These are phyloP conservation scores for Alternaria brassicicola DNA, from an alignment of 2,329 filamentous ascomycete species.

Conservation along the genomic window DNA sequence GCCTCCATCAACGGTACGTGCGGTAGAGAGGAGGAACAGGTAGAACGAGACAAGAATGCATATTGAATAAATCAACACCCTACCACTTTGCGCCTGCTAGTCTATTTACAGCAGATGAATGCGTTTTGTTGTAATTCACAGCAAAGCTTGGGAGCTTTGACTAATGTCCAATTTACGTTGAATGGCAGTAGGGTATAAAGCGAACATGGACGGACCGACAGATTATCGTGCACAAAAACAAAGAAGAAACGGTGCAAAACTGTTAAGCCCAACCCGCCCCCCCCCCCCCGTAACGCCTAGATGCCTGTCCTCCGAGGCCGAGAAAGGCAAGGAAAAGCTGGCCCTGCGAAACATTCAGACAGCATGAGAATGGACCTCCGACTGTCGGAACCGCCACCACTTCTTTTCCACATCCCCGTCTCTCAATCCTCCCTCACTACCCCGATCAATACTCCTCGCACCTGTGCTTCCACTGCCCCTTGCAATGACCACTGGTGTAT, in stretches of 20 bases:
- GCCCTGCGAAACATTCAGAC: slow-evolving; percentile 1
- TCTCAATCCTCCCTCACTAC: slow-evolving; percentile 15
- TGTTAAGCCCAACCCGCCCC: neutral
- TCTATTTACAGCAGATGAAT: neutral
- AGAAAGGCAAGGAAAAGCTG: neutral
- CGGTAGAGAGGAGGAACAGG: neutral
- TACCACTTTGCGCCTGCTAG: neutral
- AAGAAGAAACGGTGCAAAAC: neutral
- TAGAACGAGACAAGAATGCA: neutral
- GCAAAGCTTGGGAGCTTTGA: neutral
- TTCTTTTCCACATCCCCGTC: slow-evolving; percentile 24
- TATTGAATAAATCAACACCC: neutral
- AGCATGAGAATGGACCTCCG: slow-evolving; percentile 16
- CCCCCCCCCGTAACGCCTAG: neutral
- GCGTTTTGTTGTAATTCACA: neutral
- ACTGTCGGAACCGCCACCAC: slow-evolving; percentile 28
- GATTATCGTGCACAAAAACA: neutral
- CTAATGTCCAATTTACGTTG: neutral
- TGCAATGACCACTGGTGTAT: slow-evolving; percentile 6
- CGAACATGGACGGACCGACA: neutral
- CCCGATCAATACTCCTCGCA: slow-evolving; percentile 12
- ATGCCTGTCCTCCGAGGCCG: neutral
- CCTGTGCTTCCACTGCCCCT: slow-evolving; percentile 22
- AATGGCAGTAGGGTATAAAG: slow-evolving; percentile 11
- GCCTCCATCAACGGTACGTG: neutral